These are phyloP conservation scores for Dissophora ornata DNA, from an alignment of 192 early-diverging fungal species.

Conservation along the genomic window DNA sequence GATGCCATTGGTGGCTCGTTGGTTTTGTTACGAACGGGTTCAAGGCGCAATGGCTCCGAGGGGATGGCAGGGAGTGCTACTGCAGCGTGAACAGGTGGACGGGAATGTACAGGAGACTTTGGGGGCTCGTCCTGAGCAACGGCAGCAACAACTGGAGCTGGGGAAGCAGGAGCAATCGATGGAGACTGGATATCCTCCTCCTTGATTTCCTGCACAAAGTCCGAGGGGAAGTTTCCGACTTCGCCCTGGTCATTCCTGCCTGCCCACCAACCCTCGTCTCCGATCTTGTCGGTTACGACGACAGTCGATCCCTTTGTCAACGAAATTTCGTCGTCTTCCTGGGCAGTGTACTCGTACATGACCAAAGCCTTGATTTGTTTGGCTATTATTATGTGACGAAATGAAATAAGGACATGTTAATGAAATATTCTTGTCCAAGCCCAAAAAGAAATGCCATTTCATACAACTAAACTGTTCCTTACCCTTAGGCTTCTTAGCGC, in stretches of 20 bases:
- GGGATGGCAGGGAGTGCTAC: conserved; percentile 28
- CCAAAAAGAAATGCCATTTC: no score
- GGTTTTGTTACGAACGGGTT: conserved; percentile 17
- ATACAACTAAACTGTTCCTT: background rate
- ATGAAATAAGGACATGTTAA: background rate
- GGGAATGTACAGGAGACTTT: conserved; percentile 28
- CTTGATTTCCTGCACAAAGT: conserved; percentile 65
- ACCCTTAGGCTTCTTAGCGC: conserved; percentile 52
- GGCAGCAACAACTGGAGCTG: conserved; percentile 7
- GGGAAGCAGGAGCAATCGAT: background rate
- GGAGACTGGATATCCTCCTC: conserved; percentile 23
- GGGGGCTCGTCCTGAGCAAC: conserved; percentile 33
- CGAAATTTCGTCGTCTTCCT: conserved; percentile 62
- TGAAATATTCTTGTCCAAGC: no score
- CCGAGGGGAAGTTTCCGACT: conserved; percentile 64
- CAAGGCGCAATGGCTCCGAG: conserved; percentile 17
- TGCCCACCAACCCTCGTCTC: conserved; percentile 66
- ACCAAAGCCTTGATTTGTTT: conserved; percentile 60
- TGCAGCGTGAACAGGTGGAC: conserved; percentile 23
- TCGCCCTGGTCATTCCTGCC: conserved; percentile 65
- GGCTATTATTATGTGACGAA: background rate
- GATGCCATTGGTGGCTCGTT: conserved; percentile 31
- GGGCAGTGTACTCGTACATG: conserved; percentile 59
- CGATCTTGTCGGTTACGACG: conserved; percentile 58
- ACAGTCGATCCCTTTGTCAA: conserved; percentile 58